These are phyloP conservation scores for Saccharomyces paradoxus DNA, from an alignment of 805 yeast species.

Conservation along the genomic window DNA sequence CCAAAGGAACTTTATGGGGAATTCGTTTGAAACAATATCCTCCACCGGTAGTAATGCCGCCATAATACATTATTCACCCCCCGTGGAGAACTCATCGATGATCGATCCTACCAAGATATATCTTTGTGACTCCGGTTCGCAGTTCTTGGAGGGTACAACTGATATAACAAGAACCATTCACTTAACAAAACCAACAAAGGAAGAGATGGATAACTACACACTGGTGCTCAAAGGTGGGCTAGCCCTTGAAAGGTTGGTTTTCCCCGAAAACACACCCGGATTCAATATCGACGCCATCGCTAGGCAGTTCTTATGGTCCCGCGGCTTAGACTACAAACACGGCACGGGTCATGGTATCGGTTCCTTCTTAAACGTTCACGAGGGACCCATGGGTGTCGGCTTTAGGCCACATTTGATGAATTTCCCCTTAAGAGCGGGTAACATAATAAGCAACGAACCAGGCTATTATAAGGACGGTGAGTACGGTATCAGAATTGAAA, in stretches of 20 bases:
- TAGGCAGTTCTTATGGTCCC: constrained; percentile 70
- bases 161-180: constrained; percentile 88
- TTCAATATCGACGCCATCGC: constrained; percentile 73
- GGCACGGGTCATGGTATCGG: constrained; percentile 99
- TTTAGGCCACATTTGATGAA: constrained; percentile 39
- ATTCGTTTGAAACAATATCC: constrained; percentile 70
- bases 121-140: constrained; percentile 86
- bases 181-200: constrained; percentile 47
- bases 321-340: constrained; percentile 82
- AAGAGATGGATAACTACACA: constrained; percentile 64
- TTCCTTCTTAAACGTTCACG: constrained; percentile 82
- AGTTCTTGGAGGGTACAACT: constrained; percentile 88
- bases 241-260: constrained; percentile 70
- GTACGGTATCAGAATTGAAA: constrained; percentile 84
- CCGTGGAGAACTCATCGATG: constrained; percentile 44
- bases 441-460: constrained; percentile 83
- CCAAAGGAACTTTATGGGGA: constrained; percentile 51
- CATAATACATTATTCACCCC: constrained; percentile 68
- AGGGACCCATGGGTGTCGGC: constrained; percentile 84
- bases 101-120: constrained; percentile 64
- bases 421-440: constrained; percentile 56
- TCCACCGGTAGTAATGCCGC: constrained; percentile 72
- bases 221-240: constrained; percentile 87
- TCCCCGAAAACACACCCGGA: constrained; percentile 73
- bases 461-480: constrained; percentile 88